Evolutionary conservation across 108 stramenopile species (phyloP).

Genomic region (Cylindrotheca fusiformis): DNA sequence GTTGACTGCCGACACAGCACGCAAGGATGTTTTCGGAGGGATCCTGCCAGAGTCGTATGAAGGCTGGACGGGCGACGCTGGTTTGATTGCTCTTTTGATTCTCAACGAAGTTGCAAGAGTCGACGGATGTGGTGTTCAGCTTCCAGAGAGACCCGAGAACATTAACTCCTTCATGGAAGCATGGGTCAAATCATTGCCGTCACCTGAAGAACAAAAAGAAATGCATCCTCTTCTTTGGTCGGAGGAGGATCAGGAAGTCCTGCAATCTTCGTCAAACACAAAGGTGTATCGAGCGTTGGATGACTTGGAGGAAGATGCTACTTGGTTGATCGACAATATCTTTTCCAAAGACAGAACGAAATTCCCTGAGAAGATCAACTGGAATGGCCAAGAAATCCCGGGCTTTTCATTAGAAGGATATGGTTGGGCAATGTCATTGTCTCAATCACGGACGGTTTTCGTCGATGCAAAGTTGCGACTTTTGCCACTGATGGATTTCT

Average conservation of each 20-base stretch:
- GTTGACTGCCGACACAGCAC: constrained; percentile 49
- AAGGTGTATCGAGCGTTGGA: constrained; percentile 79
- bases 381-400: constrained; percentile 42
- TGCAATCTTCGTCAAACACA: constrained; percentile 73
- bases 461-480: constrained; percentile 79
- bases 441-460: constrained; percentile 79
- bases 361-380: constrained; percentile 54
- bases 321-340: constrained; percentile 63
- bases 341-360: constrained; percentile 50
- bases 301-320: constrained; percentile 82
- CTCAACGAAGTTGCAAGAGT: constrained; percentile 70
- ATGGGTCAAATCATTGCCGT: constrained; percentile 64
- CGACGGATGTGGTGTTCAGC: constrained; percentile 23
- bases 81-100: constrained; percentile 65
- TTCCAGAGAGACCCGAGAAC: constrained; percentile 34
- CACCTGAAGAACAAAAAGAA: constrained; percentile 44
- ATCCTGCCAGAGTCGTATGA: constrained; percentile 64
- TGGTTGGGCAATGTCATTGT: constrained; percentile 80
- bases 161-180: constrained; percentile 53
- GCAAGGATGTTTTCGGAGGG: constrained; percentile 48
- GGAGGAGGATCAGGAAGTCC: constrained; percentile 74
- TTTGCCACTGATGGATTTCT: constrained; percentile 80
- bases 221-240: constrained; percentile 75
- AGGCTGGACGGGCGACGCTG: constrained; percentile 86
- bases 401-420: constrained; percentile 70